Evolutionary conservation across 805 yeast species (phyloP), one percentile per base, ranked within the genome.

Genomic region (Candida easanensis): DNA sequence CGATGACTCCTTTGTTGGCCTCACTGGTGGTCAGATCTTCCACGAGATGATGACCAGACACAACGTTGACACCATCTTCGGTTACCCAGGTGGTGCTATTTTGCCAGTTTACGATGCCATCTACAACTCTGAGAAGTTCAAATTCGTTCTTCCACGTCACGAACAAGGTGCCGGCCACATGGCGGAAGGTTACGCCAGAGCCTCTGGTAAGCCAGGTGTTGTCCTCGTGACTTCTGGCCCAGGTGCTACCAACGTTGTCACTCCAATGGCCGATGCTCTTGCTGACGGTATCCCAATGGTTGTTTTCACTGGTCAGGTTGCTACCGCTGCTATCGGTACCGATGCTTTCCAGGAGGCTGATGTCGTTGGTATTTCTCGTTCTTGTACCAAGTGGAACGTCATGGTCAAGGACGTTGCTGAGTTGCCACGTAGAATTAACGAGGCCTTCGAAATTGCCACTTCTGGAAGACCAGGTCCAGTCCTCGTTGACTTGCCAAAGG

Each of bases 91-190:
- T 60, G 99, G 99, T 64, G 99, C 99, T 54, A 93, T 93, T 60
- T 76, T 93, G 58, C 98, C 99, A 13, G 99, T 93, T 20, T 93
- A 85, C 62, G 99, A 93, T 64, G 98, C 98, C 54, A 93, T 93
- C 56, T 87, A 84, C 74, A 85, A 91, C 71, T 86, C 96, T 17
- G 81, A 83, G 44, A 79, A 85, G 60, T 91, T 93, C 75, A 80
- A 83, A 55, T 93, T 93, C 62, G 87, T 93, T 44, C 72, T 93
- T 51, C 99, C 99, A 38, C 79, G 95, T 59, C 98, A 93, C 66
- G 99, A 93, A 68, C 99, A 93, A 70, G 99, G 99, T 64, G 99
- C 98, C 15, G 99, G 99, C 41, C 99, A 93, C 69, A 93, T 93
- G 98, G 99, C 99, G 44, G 97, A 93, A 70, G 99, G 99, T 47